A percentile compares a stretch with the other conserved stretches of the same genome.
phyloP scores from a whole-genome alignment of 345 rosid species.

The Nephelium lappaceum region DNA sequence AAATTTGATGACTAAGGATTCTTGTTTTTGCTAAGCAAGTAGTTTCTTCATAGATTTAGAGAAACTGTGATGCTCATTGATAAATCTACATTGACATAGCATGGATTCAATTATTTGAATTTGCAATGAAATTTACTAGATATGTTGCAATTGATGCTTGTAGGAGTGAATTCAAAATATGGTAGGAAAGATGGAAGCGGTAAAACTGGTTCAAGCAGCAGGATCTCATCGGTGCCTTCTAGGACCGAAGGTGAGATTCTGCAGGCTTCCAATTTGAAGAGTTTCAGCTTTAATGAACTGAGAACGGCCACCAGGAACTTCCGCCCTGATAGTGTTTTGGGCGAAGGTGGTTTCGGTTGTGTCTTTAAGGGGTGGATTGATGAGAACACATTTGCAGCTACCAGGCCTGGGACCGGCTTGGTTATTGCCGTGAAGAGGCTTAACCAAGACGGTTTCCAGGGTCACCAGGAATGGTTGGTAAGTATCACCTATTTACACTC shows the following conservation, averaged over 20 bases:
- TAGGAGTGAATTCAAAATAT: slow-evolving; percentile 27
- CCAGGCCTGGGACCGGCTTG: slow-evolving; percentile 80
- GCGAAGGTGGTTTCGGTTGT: slow-evolving; percentile 96
- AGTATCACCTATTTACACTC: slow-evolving; percentile 29
- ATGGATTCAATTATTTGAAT: neutral
- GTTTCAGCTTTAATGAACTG: slow-evolving; percentile 68
- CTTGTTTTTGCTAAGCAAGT: no score
- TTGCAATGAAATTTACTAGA: slow-evolving; percentile 3
- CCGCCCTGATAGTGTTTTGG: slow-evolving; percentile 90
- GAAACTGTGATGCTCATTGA: no score
- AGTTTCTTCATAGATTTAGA: no score
- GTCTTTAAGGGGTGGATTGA: slow-evolving; percentile 97
- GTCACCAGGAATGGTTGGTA: slow-evolving; percentile 98
- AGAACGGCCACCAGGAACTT: slow-evolving; percentile 86
- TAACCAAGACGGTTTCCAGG: slow-evolving; percentile 85
- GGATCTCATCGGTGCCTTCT: slow-evolving; percentile 51
- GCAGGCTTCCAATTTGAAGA: slow-evolving; percentile 64
- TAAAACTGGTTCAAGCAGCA: slow-evolving; percentile 46
- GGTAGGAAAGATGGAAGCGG: slow-evolving; percentile 41
- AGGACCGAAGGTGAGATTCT: slow-evolving; percentile 82
- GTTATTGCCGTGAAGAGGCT: slow-evolving; percentile 92
- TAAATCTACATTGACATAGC: neutral
- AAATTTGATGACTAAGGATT: neutral
- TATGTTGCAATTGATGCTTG: slow-evolving; percentile 8
- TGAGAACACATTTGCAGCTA: slow-evolving; percentile 61